Conservation (phyloP, 176 grass and related monocot genomes). For the Thinopyrum elongatum region DNA sequence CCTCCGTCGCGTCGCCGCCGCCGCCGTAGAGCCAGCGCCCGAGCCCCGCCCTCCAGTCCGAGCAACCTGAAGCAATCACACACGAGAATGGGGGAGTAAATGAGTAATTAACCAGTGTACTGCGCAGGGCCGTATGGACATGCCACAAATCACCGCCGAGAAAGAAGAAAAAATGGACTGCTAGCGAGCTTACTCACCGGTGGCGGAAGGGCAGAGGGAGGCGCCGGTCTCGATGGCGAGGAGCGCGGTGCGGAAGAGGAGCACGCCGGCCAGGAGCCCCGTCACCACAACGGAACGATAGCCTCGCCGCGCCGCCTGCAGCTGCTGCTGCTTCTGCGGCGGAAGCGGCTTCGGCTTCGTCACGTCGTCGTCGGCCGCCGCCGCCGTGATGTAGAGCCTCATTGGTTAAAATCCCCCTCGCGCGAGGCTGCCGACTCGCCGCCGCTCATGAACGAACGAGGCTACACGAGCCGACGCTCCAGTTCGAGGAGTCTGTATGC, state of each 20-base stretch:
- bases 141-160: neutral
- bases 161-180: too few relatives aligned
- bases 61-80: slow-evolving; percentile 47
- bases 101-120: neutral
- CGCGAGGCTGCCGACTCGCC: neutral
- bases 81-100: neutral
- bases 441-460: slow-evolving; percentile 3
- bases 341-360: slow-evolving; percentile 36
- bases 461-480: neutral
- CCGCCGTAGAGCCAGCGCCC: slow-evolving; percentile 49
- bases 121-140: too few relatives aligned
- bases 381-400: slow-evolving; percentile 52
- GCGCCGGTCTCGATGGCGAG: slow-evolving; percentile 76
- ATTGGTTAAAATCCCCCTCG: slow-evolving; percentile 8
- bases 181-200: slow-evolving; percentile 7
- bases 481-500: neutral
- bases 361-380: neutral
- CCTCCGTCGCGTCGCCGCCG: slow-evolving; percentile 62
- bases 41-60: slow-evolving; percentile 62
- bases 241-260: slow-evolving; percentile 75
- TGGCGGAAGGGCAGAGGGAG: slow-evolving; percentile 62
- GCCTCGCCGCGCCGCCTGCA: slow-evolving; percentile 32
- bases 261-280: slow-evolving; percentile 65
- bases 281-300: slow-evolving; percentile 50
- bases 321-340: too few relatives aligned